Conservation (phyloP, 345 rosid species). For the Trapa bicornis region DNA sequence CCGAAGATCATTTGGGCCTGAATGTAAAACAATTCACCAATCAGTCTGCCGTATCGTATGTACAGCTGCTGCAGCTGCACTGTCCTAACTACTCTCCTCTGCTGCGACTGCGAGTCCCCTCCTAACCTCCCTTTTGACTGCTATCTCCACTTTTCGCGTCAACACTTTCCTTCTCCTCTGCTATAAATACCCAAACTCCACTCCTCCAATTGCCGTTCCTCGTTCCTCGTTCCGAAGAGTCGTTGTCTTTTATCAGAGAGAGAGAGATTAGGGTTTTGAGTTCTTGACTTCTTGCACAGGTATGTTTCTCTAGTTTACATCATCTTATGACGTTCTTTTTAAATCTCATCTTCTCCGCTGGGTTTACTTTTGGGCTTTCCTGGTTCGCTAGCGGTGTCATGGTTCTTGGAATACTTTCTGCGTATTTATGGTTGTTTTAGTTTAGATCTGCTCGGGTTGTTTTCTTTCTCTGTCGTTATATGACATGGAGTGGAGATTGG, state of each 20-base stretch:
- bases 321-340: background rate
- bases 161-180: background rate
- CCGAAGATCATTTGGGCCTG: too few relatives aligned
- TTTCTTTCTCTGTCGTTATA: background rate
- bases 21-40: background rate
- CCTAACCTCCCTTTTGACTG: background rate
- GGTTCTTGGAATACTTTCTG: background rate
- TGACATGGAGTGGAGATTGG: background rate
- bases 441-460: too few relatives aligned
- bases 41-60: too few relatives aligned
- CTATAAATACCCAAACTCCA: slow-evolving; percentile 8
- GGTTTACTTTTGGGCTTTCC: background rate
- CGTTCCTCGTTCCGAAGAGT: slow-evolving; percentile 1
- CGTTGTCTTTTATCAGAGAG: background rate
- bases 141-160: background rate
- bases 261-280: slow-evolving; percentile 2
- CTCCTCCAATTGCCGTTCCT: background rate
- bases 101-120: background rate
- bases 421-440: background rate
- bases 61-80: slow-evolving; percentile 1
- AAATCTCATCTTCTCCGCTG: background rate
- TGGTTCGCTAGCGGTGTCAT: background rate
- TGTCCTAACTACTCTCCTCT: slow-evolving; percentile 3
- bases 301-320: background rate
- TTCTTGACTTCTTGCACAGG: background rate